Evolutionary conservation across 208 protist species (phyloP).

Genomic region (Endotrypanum monterogeii): DNA sequence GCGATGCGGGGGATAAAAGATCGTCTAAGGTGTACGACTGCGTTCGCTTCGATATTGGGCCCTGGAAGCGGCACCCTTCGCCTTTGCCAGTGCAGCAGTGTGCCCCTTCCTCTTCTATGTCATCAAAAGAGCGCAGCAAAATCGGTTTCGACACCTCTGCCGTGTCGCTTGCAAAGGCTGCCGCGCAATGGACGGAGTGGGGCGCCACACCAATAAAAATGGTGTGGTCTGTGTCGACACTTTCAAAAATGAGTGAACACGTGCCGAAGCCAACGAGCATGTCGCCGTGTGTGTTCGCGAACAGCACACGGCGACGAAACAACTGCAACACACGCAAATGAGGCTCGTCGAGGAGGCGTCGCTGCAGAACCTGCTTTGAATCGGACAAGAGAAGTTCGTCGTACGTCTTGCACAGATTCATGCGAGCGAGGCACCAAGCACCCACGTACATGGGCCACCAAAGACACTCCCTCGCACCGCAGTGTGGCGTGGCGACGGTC

Average conservation of each 20-base stretch:
- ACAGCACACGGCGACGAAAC: slow-evolving; percentile 65
- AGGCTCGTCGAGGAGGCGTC: slow-evolving; percentile 43
- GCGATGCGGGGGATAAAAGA: neutral
- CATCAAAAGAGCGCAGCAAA: slow-evolving; percentile 30
- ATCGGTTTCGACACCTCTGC: slow-evolving; percentile 49
- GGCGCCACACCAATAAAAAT: slow-evolving; percentile 31
- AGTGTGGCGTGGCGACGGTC: slow-evolving; percentile 74
- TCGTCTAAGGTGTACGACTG: neutral
- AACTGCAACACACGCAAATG: slow-evolving; percentile 48
- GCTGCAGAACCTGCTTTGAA: slow-evolving; percentile 31
- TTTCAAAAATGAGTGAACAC: slow-evolving; percentile 59
- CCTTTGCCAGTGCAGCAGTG: neutral
- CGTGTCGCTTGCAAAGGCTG: slow-evolving; percentile 45
- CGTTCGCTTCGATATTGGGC: neutral
- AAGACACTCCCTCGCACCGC: slow-evolving; percentile 56
- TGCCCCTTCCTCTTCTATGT: slow-evolving; percentile 8
- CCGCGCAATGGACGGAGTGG: slow-evolving; percentile 32
- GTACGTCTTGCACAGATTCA: slow-evolving; percentile 43
- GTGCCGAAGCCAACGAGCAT: slow-evolving; percentile 71
- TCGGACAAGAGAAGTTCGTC: slow-evolving; percentile 61
- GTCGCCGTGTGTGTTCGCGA: slow-evolving; percentile 75
- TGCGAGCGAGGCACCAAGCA: slow-evolving; percentile 44
- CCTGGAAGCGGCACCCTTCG: neutral
- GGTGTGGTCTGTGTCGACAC: slow-evolving; percentile 39
- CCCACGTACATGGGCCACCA: slow-evolving; percentile 48